phyloP scores from a whole-genome alignment of 2,329 filamentous ascomycete species.

The Exophiala alcalophila region DNA sequence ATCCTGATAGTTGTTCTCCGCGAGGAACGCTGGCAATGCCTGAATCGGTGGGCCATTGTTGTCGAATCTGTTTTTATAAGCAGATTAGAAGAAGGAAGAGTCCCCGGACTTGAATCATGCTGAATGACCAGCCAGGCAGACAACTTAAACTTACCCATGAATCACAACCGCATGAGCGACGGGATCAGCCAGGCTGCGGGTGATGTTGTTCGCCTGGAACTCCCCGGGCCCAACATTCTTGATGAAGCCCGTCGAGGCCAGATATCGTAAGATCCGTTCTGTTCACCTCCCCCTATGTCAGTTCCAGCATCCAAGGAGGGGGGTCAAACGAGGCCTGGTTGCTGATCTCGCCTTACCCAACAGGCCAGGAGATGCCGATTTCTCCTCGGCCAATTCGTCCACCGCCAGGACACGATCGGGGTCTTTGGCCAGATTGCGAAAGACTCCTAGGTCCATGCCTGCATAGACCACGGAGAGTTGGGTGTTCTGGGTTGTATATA shows the following conservation, averaged over 20 bases:
- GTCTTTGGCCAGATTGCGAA: conserved; percentile 16
- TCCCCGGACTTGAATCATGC: not conserved
- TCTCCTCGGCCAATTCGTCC: conserved; percentile 16
- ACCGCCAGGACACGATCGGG: conserved; percentile 17
- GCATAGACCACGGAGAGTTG: conserved; percentile 23
- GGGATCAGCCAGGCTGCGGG: conserved; percentile 24
- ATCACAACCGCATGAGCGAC: conserved; percentile 10
- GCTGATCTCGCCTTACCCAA: conserved; percentile 16
- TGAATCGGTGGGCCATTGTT: conserved; percentile 21
- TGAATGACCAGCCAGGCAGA: too few relatives aligned
- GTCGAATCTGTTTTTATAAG: conserved; percentile 27
- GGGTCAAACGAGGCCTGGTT: too few relatives aligned
- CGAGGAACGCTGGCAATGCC: conserved; percentile 34
- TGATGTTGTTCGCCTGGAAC: conserved; percentile 29
- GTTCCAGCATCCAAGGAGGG: too few relatives aligned
- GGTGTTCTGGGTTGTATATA: conserved; percentile 28
- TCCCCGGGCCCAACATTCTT: conserved; percentile 16
- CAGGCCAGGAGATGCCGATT: conserved; percentile 20
- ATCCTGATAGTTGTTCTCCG: conserved; percentile 33
- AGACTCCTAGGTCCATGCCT: conserved; percentile 29
- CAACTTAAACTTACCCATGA: conserved; percentile 23
- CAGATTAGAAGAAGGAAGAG: too few relatives aligned
- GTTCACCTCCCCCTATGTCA: not conserved
- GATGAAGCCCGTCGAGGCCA: conserved; percentile 27
- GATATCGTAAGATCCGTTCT: conserved; percentile 31